Evolutionary conservation across 1,284 basidiomycete species (phyloP).

Genomic region (Malassezia nana): DNA sequence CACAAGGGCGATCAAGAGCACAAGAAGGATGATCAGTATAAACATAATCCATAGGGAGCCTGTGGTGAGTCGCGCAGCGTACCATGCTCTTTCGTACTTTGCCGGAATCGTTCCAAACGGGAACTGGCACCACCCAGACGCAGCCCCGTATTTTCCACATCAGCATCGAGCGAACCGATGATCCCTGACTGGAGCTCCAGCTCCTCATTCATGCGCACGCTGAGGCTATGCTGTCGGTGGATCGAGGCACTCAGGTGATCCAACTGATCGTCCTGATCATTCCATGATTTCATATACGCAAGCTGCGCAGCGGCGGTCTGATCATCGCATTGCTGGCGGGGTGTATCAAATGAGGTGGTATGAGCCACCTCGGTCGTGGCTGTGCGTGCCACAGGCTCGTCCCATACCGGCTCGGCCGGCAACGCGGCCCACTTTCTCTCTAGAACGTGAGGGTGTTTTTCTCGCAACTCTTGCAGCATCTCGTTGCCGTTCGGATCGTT

Average conservation of each 20-base stretch:
- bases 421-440: neutral
- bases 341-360: neutral
- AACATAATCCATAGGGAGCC: slow-evolving; percentile 31
- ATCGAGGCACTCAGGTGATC: slow-evolving; percentile 35
- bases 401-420: neutral
- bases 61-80: slow-evolving; percentile 16
- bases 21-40: slow-evolving; percentile 30
- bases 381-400: neutral
- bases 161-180: slow-evolving; percentile 30
- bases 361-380: neutral
- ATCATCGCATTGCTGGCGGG: neutral
- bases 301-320: slow-evolving; percentile 6
- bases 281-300: slow-evolving; percentile 26
- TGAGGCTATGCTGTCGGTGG: slow-evolving; percentile 37
- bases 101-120: slow-evolving; percentile 30
- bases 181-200: slow-evolving; percentile 39
- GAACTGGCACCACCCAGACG: slow-evolving; percentile 30
- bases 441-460: slow-evolving; percentile 6
- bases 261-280: slow-evolving; percentile 35
- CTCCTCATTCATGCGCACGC: slow-evolving; percentile 45
- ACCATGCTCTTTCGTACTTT: slow-evolving; percentile 39
- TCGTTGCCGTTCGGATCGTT: slow-evolving; percentile 13
- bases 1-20: slow-evolving; percentile 36
- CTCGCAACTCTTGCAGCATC: slow-evolving; percentile 6
- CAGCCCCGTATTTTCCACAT: slow-evolving; percentile 31